phyloP scores from a whole-genome alignment of 2,329 filamentous ascomycete species.

The Aspergillus sp. region DNA sequence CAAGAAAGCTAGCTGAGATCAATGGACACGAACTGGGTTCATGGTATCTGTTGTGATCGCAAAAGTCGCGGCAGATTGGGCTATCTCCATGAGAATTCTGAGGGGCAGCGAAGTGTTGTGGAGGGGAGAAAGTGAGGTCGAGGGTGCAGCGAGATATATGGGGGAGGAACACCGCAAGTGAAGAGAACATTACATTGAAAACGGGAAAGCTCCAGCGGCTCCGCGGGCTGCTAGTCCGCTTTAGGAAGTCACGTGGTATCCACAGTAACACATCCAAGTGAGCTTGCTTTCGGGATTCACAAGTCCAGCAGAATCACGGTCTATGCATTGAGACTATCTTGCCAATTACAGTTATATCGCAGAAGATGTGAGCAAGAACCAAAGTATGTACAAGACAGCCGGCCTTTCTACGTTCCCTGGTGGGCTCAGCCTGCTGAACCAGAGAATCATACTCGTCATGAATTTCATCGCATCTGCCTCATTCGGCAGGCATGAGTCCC shows the following conservation, averaged over 20 bases:
- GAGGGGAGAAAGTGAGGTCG: neutral
- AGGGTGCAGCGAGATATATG: neutral
- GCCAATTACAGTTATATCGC: neutral
- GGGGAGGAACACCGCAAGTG: neutral
- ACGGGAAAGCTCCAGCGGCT: neutral
- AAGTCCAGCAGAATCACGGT: neutral
- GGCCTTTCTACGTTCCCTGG: conserved; percentile 5
- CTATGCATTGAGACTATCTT: neutral
- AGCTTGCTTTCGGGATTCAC: neutral
- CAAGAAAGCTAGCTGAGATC: conserved; percentile 12
- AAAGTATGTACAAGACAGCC: conserved; percentile 11
- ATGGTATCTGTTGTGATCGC: conserved; percentile 12
- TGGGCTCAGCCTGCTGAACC: conserved; percentile 5
- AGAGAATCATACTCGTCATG: neutral
- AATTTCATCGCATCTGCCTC: neutral
- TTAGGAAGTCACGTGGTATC: neutral
- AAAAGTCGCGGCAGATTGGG: conserved; percentile 8
- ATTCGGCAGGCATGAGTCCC: conserved; percentile 20
- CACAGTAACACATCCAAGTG: neutral
- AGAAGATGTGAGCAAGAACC: conserved; percentile 3
- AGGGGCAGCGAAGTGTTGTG: neutral
- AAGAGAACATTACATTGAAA: neutral
- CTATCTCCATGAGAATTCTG: conserved; percentile 12
- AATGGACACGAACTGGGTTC: conserved; percentile 16
- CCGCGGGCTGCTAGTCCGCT: neutral